These are phyloP conservation scores for Mucor irregularis DNA, from an alignment of 371 early-diverging fungal species.

Conservation along the genomic window DNA sequence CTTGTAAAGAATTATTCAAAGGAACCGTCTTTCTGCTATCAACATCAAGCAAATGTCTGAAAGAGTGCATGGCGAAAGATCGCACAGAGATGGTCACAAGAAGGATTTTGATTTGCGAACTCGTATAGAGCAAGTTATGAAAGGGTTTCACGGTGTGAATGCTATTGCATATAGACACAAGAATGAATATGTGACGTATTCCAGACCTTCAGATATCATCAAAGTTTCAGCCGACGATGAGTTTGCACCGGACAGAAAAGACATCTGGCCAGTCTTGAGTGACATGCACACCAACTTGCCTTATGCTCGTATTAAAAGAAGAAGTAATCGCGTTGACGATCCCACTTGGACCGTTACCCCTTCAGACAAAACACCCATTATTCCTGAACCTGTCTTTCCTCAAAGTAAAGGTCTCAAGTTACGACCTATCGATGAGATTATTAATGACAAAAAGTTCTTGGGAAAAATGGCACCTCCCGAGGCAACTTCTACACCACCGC, in stretches of 20 bases:
- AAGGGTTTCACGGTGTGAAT: not conserved
- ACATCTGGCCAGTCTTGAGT: conserved; percentile 7
- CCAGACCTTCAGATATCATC: not conserved
- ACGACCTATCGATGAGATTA: conserved; percentile 15
- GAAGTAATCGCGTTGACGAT: conserved; percentile 5
- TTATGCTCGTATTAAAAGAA: not conserved
- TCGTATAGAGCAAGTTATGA: not conserved
- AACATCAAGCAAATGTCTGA: not conserved
- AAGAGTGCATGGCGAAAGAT: not conserved
- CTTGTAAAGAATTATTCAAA: too few species aligned
- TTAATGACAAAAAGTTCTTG: conserved; percentile 4
- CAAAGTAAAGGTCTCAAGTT: conserved; percentile 23
- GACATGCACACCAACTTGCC: conserved; percentile 7
- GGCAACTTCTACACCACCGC: not conserved
- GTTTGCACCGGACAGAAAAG: conserved; percentile 9
- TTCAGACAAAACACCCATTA: conserved; percentile 3
- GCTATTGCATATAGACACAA: not conserved
- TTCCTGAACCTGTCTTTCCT: conserved; percentile 11
- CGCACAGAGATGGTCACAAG: not conserved
- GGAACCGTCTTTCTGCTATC: too few species aligned
- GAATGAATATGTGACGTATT: conserved; percentile 1
- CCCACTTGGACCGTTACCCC: conserved; percentile 13
- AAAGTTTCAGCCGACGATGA: not conserved
- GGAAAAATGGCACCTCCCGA: conserved; percentile 1
- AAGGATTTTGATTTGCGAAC: not conserved